Conservation (phyloP, 2,329 filamentous ascomycete species). For the Cladosporium sp. region DNA sequence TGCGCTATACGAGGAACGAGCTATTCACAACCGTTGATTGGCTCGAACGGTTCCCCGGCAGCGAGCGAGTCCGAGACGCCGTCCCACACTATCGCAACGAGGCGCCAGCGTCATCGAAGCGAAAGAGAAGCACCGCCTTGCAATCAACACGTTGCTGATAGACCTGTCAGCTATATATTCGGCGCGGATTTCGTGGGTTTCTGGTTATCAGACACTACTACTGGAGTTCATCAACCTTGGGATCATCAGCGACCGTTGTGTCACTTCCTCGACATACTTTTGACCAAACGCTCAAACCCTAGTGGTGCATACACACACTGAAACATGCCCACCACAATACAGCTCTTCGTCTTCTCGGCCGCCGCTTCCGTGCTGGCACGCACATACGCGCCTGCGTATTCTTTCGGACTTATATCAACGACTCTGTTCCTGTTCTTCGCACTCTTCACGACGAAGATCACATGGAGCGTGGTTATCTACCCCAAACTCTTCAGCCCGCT, state of each 20-base stretch:
- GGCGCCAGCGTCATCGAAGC: constrained; percentile 4
- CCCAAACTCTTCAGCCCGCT: constrained; percentile 60
- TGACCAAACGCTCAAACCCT: neutral
- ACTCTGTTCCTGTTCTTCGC: constrained; percentile 43
- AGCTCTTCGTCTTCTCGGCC: constrained; percentile 20
- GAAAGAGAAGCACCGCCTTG: constrained; percentile 7
- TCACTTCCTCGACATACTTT: neutral
- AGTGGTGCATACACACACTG: neutral
- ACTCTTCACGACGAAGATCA: constrained; percentile 37
- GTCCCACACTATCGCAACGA: neutral
- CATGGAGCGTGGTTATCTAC: constrained; percentile 54
- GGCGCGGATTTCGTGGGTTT: neutral
- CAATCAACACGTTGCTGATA: neutral
- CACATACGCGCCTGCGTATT: constrained; percentile 37
- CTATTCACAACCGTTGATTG: neutral
- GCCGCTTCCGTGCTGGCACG: constrained; percentile 31
- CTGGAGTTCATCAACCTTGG: neutral
- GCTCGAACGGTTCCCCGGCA: neutral
- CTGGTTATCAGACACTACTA: neutral
- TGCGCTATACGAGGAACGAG: constrained; percentile 3
- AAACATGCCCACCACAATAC: constrained; percentile 11
- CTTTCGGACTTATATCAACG: constrained; percentile 40
- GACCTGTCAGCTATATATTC: neutral
- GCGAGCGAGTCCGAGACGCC: neutral
- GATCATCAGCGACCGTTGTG: neutral